A percentile compares a stretch with the other conserved stretches of the same genome.
phyloP scores from a whole-genome alignment of 495 filamentous ascomycete genomes.

The Tuber umbilicatum region DNA sequence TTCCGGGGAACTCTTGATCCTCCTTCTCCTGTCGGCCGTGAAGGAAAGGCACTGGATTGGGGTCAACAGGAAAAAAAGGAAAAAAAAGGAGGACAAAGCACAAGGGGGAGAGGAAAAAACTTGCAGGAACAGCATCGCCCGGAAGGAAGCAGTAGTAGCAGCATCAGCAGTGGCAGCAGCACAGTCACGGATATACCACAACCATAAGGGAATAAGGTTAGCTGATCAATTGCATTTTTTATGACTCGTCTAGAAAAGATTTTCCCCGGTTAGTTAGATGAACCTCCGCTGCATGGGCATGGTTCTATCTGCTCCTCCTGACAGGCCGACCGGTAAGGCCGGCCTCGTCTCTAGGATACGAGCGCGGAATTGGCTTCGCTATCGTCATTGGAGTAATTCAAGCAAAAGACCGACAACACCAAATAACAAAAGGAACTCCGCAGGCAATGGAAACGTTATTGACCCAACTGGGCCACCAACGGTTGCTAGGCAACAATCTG shows the following conservation, averaged over 20 bases:
- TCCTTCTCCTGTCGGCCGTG: background rate
- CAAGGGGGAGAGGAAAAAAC: background rate
- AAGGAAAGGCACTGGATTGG: background rate
- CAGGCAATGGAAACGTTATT: conserved; percentile 55
- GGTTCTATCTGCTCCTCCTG: conserved; percentile 26
- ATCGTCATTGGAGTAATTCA: conserved; percentile 13
- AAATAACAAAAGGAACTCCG: background rate
- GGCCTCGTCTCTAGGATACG: conserved; percentile 28
- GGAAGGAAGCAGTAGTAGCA: background rate
- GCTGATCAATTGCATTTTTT: conserved; percentile 32
- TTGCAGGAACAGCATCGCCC: background rate
- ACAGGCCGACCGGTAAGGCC: conserved; percentile 27
- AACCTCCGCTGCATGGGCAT: conserved; percentile 39
- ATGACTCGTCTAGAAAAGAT: conserved; percentile 33
- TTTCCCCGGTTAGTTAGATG: conserved; percentile 39
- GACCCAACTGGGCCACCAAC: conserved; percentile 67
- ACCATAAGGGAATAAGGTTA: background rate
- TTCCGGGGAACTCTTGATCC: background rate
- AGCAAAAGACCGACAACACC: conserved; percentile 4
- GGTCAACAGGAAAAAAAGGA: background rate
- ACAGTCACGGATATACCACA: background rate
- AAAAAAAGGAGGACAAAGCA: conserved; percentile 3
- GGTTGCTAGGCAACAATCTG: conserved; percentile 74
- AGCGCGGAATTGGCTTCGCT: conserved; percentile 18
- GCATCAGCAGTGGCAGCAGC: background rate